phyloP scores from a whole-genome alignment of 2,329 filamentous ascomycete genomes.

The Mollisiaceae sp. region DNA sequence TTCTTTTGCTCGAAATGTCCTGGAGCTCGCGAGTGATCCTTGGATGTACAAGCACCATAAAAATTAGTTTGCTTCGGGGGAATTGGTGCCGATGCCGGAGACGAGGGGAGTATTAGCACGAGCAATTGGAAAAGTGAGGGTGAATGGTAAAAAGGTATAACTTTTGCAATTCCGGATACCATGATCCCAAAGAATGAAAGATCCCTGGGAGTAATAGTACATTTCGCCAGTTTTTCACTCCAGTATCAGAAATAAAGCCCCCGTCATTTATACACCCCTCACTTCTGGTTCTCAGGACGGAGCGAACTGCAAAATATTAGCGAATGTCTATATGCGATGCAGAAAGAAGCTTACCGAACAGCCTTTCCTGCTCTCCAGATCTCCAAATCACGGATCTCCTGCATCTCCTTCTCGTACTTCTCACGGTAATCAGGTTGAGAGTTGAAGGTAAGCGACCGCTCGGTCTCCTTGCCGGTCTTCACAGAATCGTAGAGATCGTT shows the following conservation, averaged over 20 bases:
- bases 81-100: constrained; percentile 34
- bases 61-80: constrained; percentile 17
- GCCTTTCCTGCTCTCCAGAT: constrained; percentile 99
- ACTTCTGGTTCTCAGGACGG: constrained; percentile 86
- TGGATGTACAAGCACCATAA: background rate
- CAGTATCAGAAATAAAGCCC: constrained; percentile 34
- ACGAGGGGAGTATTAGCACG: constrained; percentile 10
- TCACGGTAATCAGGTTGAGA: constrained; percentile 93
- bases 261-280: constrained; percentile 26
- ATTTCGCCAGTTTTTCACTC: constrained; percentile 41
- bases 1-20: constrained; percentile 6
- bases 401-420: constrained; percentile 97
- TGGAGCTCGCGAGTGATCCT: background rate
- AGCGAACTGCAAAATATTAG: constrained; percentile 60
- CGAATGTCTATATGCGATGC: constrained; percentile 8
- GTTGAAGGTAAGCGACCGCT: constrained; percentile 98
- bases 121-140: constrained; percentile 18
- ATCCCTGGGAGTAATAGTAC: constrained; percentile 41
- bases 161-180: constrained; percentile 43
- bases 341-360: constrained; percentile 68
- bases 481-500: constrained; percentile 96
- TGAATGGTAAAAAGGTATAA: constrained; percentile 29
- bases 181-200: constrained; percentile 34
- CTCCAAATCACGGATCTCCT: constrained; percentile 97
- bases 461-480: constrained; percentile 88